phyloP scores from a whole-genome alignment of 2,329 filamentous ascomycete species.

The Leptographium procerum region DNA sequence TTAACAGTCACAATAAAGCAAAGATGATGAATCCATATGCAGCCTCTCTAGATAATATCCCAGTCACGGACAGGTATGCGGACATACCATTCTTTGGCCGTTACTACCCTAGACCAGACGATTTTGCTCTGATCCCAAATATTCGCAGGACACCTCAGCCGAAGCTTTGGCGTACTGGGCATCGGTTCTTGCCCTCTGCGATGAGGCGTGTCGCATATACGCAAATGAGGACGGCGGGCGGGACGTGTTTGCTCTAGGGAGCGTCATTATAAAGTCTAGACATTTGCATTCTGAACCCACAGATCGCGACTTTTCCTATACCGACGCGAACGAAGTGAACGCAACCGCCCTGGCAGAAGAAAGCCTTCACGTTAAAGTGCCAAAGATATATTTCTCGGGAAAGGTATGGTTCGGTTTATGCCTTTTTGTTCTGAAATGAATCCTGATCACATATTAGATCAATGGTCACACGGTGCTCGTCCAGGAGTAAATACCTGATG shows the following conservation, averaged over 20 bases:
- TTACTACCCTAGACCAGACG: conserved; percentile 17
- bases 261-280: conserved; percentile 27
- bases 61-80: conserved; percentile 17
- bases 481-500: conserved; percentile 26
- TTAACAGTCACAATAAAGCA: not conserved
- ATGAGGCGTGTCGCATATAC: conserved; percentile 20
- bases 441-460: conserved; percentile 15
- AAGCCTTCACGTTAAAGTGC: conserved; percentile 19
- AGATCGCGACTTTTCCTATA: conserved; percentile 24
- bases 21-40: conserved; percentile 15
- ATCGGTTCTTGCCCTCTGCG: conserved; percentile 21
- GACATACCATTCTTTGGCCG: conserved; percentile 21
- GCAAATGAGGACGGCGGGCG: conserved; percentile 21
- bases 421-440: conserved; percentile 9
- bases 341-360: conserved; percentile 20
- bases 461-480: conserved; percentile 23
- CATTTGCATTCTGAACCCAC: conserved; percentile 17
- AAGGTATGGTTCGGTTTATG: conserved; percentile 18
- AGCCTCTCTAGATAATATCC: conserved; percentile 20
- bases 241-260: conserved; percentile 30
- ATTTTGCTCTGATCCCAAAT: conserved; percentile 17
- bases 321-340: conserved; percentile 28
- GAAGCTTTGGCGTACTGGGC: conserved; percentile 21
- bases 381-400: conserved; percentile 26
- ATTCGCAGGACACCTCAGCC: conserved; percentile 16